Evolutionary conservation across 2,329 filamentous ascomycete species (phyloP).

Genomic region (Madurella fahalii): DNA sequence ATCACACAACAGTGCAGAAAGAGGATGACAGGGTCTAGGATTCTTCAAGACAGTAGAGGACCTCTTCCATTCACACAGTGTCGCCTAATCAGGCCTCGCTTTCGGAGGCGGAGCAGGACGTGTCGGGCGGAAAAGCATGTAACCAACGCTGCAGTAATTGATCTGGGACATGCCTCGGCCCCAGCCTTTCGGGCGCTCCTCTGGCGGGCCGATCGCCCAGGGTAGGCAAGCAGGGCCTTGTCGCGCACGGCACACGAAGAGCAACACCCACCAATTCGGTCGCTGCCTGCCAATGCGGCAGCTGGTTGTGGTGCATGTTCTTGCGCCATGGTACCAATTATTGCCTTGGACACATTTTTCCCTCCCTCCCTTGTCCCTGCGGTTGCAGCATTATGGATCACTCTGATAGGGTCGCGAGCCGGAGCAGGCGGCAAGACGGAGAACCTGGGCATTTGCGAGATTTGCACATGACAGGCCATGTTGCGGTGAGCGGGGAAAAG

Average conservation of each 20-base stretch:
- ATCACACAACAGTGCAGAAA: too few relatives aligned
- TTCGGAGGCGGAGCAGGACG: too few relatives aligned
- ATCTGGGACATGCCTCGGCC: not conserved
- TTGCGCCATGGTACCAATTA: not conserved
- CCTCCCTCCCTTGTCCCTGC: not conserved
- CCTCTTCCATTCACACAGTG: too few relatives aligned
- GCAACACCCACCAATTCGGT: not conserved
- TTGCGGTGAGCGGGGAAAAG: not conserved
- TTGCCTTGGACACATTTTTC: not conserved
- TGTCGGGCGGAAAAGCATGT: not conserved
- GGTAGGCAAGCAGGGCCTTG: not conserved
- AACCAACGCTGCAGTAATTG: not conserved
- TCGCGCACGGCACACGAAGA: not conserved
- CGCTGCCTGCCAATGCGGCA: not conserved
- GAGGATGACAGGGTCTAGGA: too few relatives aligned
- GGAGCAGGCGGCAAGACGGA: not conserved
- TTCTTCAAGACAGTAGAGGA: too few relatives aligned
- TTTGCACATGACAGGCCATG: not conserved
- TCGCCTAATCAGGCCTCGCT: too few relatives aligned
- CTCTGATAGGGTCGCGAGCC: not conserved
- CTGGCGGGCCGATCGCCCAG: not conserved
- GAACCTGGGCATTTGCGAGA: not conserved
- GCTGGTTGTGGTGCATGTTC: not conserved
- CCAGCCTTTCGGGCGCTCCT: not conserved
- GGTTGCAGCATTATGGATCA: not conserved